Percentiles rank a stretch among this genome's conserved stretches.
Evolutionary conservation across 306 rosid genomes (phyloP).

Genomic region (Prosopis cineraria): DNA sequence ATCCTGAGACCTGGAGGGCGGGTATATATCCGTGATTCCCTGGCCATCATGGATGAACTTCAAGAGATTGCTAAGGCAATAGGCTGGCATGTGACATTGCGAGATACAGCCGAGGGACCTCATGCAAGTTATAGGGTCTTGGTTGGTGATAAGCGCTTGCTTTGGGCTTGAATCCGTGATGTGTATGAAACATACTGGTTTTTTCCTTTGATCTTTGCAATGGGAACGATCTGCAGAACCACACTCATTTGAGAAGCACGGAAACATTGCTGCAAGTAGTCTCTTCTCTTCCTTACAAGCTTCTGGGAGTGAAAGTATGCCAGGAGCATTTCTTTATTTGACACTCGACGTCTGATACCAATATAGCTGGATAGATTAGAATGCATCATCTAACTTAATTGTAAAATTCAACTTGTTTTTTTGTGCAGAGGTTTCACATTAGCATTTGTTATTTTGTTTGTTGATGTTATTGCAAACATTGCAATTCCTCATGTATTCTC

Average conservation of each 20-base stretch:
- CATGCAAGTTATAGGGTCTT: slow-evolving; percentile 81
- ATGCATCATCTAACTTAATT: slow-evolving; percentile 34
- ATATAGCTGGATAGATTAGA: slow-evolving; percentile 20
- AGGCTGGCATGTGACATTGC: slow-evolving; percentile 71
- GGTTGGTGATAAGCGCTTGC: slow-evolving; percentile 76
- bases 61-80: slow-evolving; percentile 75
- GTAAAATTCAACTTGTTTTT: slow-evolving; percentile 42
- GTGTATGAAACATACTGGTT: slow-evolving; percentile 15
- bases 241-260: slow-evolving; percentile 25
- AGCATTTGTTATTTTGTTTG: slow-evolving; percentile 24
- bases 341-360: slow-evolving; percentile 27
- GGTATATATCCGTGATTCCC: slow-evolving; percentile 76
- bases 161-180: slow-evolving; percentile 53
- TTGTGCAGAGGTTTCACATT: slow-evolving; percentile 26
- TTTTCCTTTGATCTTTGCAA: slow-evolving; percentile 11
- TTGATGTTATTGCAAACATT: slow-evolving; percentile 6
- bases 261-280: slow-evolving; percentile 30
- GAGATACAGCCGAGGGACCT: slow-evolving; percentile 91
- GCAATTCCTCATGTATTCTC: not conserved
- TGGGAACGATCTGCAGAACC: slow-evolving; percentile 11
- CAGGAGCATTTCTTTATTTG: slow-evolving; percentile 24
- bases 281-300: slow-evolving; percentile 27
- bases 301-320: slow-evolving; percentile 3
- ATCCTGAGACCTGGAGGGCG: slow-evolving; percentile 87
- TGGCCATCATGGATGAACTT: slow-evolving; percentile 85